Evolutionary conservation across 345 rosid species (phyloP), one percentile per base, ranked within the genome.

Genomic region (Citrus mangshanensis): DNA sequence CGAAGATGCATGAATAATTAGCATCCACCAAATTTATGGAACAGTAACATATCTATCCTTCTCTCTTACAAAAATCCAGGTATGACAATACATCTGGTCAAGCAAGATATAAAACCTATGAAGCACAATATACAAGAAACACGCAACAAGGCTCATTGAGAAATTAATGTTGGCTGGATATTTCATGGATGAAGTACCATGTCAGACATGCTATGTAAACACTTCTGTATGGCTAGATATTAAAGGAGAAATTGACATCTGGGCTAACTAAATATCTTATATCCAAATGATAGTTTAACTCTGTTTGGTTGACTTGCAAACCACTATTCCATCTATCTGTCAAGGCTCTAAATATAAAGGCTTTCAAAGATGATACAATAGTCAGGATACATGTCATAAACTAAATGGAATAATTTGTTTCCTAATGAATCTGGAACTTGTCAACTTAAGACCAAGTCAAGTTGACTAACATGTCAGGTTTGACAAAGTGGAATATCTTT

Each of bases 361-460:
- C 0, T 37, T 73, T 59, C 64, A 16, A 5, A 35, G 54, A 60
- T 18, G 54, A 78, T 76, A 35, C 4, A 49, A 34, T 35, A 59
- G 86, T 78, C 87, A 86, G 85, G 25, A 40, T 73, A 55, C 14
- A 78, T 72, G 75, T 19, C 77, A 63, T 74, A 77, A 30, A 38
- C 61, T 65, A 38, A 60, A 76, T 82, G 65, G 67, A 77, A 64
- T 74, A 68, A 75, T 64, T 73, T 63, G 70, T 62, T 83, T 66
- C 71, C 9, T 55, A 80, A 70, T 61, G 24, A 82, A 46, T 35
- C 73, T 74, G 72, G 55, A 77, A 42, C 38, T 58, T 65, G 60
- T 74, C 76, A 70, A 19, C 71, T 69, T 54, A 22, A 74, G 80
- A 84, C 84, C 42, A 16, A 85, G 84, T 85, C 88, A 85, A 75